These are phyloP conservation scores for Tolypocladium tropicale DNA, from an alignment of 2,329 filamentous ascomycete genomes.

Conservation along the genomic window DNA sequence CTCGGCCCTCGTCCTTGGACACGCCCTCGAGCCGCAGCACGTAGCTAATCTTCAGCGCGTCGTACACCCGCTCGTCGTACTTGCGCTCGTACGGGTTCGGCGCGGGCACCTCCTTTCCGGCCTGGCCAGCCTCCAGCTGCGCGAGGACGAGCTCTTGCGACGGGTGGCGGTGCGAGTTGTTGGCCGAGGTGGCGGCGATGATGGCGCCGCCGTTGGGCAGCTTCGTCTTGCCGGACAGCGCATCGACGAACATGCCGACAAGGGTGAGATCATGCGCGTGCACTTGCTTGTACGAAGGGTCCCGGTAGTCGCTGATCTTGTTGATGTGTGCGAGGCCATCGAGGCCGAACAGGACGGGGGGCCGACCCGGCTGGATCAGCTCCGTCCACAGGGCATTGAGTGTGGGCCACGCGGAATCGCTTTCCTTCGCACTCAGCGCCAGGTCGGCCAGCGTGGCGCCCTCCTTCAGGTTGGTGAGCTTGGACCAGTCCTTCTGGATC, in stretches of 20 bases:
- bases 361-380: conserved; percentile 44
- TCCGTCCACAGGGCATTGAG: conserved; percentile 77
- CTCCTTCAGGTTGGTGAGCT: conserved; percentile 35
- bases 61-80: conserved; percentile 48
- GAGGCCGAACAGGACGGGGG: conserved; percentile 60
- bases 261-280: conserved; percentile 80
- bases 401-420: conserved; percentile 68
- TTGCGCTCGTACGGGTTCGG: conserved; percentile 43
- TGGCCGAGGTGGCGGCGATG: conserved; percentile 62
- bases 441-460: conserved; percentile 58
- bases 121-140: conserved; percentile 37
- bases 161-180: conserved; percentile 54
- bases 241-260: conserved; percentile 62
- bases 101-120: conserved; percentile 24
- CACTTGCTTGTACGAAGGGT: conserved; percentile 58
- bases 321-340: conserved; percentile 79
- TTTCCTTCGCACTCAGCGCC: conserved; percentile 59
- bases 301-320: conserved; percentile 65
- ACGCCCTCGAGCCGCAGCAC: conserved; percentile 56
- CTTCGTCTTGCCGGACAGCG: conserved; percentile 49
- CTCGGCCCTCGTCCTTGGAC: conserved; percentile 62
- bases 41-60: conserved; percentile 37
- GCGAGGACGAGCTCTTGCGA: conserved; percentile 60
- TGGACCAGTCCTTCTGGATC: conserved; percentile 33
- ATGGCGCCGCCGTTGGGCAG: conserved; percentile 69